Base-by-base conservation (phyloP, 2,329 filamentous ascomycete genomes). In the Setomelanomma holmii region DNA sequence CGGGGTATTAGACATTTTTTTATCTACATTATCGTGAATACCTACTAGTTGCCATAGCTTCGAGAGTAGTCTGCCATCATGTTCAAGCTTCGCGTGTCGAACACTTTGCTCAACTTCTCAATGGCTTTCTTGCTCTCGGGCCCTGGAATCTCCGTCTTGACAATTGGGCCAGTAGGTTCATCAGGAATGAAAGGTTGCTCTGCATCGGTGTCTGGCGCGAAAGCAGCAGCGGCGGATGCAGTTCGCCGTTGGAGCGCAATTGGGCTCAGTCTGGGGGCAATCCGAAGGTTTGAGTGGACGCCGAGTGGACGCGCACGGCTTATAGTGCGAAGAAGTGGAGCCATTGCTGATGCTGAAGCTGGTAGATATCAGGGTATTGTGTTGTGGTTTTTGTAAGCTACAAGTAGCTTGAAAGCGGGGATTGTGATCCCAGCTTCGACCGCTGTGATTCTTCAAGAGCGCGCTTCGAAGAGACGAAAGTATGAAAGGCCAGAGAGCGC, bases 11-110 rank as follows among this genome's bases (percentile, higher is more conserved):
- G 39, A 34, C 7, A 45, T 33, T 7, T 23, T 14, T 22, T 6
- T 5, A 12, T 19, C 14, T 22, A 1, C n/a, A 11, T 14, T 14
- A 22, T 21, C 22, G 20, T 5, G 12, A 4, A 23, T 38, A 49
- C 66, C 24, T 77, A 82, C 80, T 96, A 96, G 80, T 96, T 96
- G 68, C 91, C 91, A 43, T 66, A 69, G 60, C 73, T 75, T 45
- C 56, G 61, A 43, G 59, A 56, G 53, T 75, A 76, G 49, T 77
- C 65, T 39, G 68, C 66, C 70, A 76, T 75, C 74, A 77, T 76
- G 80, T 95, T 96, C 79, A 93, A 78, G 76, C 88, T 91, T 56
- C 91, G 84, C 4, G 90, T 93, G 75, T 96, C 91, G 69, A 95
- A 96, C 53, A 96, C 89, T 69, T 87, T 80, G 76, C 89, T 80